These are phyloP conservation scores for Rhizopus sp. DNA, from an alignment of 371 early-diverging fungal genomes.

Conservation along the genomic window DNA sequence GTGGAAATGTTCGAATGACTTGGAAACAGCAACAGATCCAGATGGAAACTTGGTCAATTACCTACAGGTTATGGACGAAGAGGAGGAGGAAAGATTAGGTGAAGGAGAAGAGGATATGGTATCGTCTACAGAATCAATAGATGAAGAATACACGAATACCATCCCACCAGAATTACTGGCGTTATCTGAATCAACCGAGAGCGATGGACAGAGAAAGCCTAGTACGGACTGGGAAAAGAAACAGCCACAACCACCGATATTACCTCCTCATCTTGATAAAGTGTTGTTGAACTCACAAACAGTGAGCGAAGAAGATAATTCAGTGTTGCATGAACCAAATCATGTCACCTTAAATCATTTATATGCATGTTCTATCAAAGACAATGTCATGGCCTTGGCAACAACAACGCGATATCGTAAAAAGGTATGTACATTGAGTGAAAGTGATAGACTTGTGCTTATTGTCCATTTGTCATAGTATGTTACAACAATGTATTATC, in stretches of 20 bases:
- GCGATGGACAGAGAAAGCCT: conserved; percentile 8
- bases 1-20: conserved; percentile 93
- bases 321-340: conserved; percentile 84
- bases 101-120: conserved; percentile 33
- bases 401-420: conserved; percentile 84
- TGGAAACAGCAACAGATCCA: conserved; percentile 89
- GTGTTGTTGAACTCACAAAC: conserved; percentile 82
- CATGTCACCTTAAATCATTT: conserved; percentile 95
- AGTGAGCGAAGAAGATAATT: conserved; percentile 75
- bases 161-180: conserved; percentile 60
- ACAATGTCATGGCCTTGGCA: conserved; percentile 95
- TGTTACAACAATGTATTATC: no score
- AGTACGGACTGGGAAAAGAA: conserved; percentile 41
- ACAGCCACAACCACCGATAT: conserved; percentile 73
- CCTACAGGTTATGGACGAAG: conserved; percentile 76
- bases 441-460: no score
- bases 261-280: conserved; percentile 92
- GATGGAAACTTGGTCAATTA: conserved; percentile 97
- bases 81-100: conserved; percentile 55
- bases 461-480: no score
- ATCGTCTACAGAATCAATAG: conserved; percentile 44
- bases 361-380: conserved; percentile 94
- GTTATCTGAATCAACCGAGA: conserved; percentile 27
- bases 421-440: conserved; percentile 55
- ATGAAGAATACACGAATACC: conserved; percentile 63